Base-by-base conservation (phyloP, 2,329 filamentous ascomycete genomes). In the Talaromyces sp. region DNA sequence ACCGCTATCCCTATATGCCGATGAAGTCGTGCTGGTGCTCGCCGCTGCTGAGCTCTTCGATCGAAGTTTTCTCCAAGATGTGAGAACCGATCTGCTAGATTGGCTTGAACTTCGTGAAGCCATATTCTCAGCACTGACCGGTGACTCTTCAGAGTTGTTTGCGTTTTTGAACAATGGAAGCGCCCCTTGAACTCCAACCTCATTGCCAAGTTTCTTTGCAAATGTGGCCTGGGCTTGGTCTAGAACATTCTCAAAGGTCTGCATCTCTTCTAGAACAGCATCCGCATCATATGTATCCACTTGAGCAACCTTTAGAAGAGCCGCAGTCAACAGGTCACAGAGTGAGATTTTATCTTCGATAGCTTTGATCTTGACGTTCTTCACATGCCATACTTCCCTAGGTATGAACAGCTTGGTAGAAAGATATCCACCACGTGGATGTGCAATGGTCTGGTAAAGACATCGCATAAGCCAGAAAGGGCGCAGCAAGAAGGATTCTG, bases 401-500 rank as follows among this genome's bases (percentile, higher is more conserved):
- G 95, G 93, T 5, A 99, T 86, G 74, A 99, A 99, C 0, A 99
- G 85, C 72, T 93, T 93, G 25, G 89, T 94, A 62, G 93, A 96
- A 22, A 99, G 75, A 74, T 97, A 99, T 17, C 93, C 95, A 43
- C 95, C 95, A 27, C 92, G 88, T 2, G 94, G 92, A 73, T 99
- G 94, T 19, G 89, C 90, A 53, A 99, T 87, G 0, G 93, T 97
- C 76, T 97, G 92, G 74, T 95, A 96, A 29, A 99, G 84, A 68
- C 91, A 93, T 63, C 95, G 89, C 92, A 99, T 97, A 53, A 99
- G 83, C 95, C 95, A 99, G 77, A 97, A 99, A 1, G 95, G 96
- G 22, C 95, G 89, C n/a, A 98, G 84, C 72, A 97, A 85, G 67
- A 90, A 89, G 47, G 96, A 92, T 40, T 90, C 91, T 0, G 95